Percentiles rank a stretch among this genome's conserved stretches.
These are phyloP conservation scores for Conringia planisiliqua DNA, from an alignment of 345 rosid genomes.

Conservation along the genomic window DNA sequence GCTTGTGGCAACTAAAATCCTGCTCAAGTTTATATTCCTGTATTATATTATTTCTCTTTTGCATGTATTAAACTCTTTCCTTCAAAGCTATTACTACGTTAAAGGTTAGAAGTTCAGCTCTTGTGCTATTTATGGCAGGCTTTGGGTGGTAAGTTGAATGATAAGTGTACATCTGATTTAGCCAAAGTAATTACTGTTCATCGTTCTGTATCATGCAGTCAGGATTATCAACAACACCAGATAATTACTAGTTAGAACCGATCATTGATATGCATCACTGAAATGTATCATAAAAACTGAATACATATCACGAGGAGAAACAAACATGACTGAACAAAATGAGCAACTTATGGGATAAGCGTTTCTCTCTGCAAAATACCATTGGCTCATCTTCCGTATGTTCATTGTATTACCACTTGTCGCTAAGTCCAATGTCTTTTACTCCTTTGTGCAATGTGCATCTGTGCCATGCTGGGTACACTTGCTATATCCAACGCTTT, in stretches of 20 bases:
- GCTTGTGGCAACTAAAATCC: constrained; percentile 9
- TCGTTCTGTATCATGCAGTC: background rate
- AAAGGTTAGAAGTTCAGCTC: background rate
- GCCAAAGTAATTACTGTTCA: background rate
- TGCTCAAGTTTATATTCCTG: constrained; percentile 20
- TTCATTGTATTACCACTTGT: background rate
- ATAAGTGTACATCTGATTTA: background rate
- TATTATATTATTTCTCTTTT: background rate
- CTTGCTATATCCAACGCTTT: constrained; percentile 57
- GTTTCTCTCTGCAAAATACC: background rate
- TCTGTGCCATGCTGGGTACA: constrained; percentile 83
- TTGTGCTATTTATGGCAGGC: background rate
- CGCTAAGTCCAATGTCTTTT: background rate
- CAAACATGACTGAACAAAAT: constrained; percentile 7
- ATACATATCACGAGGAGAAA: constrained; percentile 5
- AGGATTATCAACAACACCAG: background rate
- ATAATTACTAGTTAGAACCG: background rate
- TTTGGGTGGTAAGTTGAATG: background rate
- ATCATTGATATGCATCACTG: background rate
- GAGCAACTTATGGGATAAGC: background rate
- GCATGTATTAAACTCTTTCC: constrained; percentile 16
- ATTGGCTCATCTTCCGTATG: background rate
- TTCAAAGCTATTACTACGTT: constrained; percentile 8
- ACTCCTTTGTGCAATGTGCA: constrained; percentile 41
- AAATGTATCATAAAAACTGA: background rate